A percentile compares a stretch with the other conserved stretches of the same genome.
Evolutionary conservation across 345 rosid species (phyloP).

Genomic region (Eucalyptus guilfoylei): DNA sequence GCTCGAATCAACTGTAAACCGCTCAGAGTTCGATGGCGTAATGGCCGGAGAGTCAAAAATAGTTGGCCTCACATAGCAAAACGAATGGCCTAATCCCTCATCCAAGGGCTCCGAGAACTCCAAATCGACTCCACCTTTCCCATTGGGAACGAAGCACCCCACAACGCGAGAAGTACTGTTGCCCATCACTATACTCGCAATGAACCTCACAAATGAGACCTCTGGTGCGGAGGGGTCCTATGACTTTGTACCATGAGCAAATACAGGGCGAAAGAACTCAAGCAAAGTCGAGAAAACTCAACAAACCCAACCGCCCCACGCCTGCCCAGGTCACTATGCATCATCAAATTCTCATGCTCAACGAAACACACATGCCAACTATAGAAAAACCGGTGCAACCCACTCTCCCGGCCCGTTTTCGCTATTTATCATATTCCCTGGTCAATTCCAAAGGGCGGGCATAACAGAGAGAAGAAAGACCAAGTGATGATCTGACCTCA

Average conservation of each 20-base stretch:
- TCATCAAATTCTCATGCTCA: conserved; percentile 44
- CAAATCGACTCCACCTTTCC: conserved; percentile 69
- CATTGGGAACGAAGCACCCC: conserved; percentile 87
- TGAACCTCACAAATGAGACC: conserved; percentile 24
- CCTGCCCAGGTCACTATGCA: conserved; percentile 25
- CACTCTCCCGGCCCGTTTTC: background rate
- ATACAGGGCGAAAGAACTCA: conserved; percentile 26
- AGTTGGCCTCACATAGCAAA: conserved; percentile 82
- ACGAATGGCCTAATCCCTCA: conserved; percentile 98
- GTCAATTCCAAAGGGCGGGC: background rate
- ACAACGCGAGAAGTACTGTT: conserved; percentile 94
- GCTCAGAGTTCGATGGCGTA: conserved; percentile 88
- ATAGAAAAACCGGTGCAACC: background rate
- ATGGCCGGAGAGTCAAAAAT: conserved; percentile 84
- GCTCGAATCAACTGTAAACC: conserved; percentile 93
- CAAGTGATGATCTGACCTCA: conserved; percentile 68
- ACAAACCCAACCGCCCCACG: conserved; percentile 46
- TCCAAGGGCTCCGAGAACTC: conserved; percentile 79
- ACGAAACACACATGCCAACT: background rate
- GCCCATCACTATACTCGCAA: conserved; percentile 35
- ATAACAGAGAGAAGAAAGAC: conserved; percentile 1
- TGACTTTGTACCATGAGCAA: conserved; percentile 44
- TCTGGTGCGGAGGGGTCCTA: conserved; percentile 25
- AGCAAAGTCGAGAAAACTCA: conserved; percentile 31
- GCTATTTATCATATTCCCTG: background rate